Evolutionary conservation across 2,329 filamentous ascomycete species (phyloP).

Genomic region (Xylaria sp.): DNA sequence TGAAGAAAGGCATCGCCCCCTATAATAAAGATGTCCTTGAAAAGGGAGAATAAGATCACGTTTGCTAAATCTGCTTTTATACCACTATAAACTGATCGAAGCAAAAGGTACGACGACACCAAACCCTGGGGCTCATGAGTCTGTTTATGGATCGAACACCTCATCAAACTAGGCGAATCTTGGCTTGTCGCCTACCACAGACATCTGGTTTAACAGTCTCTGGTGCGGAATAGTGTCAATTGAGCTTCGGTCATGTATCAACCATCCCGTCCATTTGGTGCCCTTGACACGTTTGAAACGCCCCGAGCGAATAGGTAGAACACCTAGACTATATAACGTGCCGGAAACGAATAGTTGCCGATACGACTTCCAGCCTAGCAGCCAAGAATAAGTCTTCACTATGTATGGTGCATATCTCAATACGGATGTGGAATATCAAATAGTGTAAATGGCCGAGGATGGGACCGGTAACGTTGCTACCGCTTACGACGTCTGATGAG

Average conservation of each 20-base stretch:
- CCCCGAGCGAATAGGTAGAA: not conserved
- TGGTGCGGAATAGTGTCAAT: not conserved
- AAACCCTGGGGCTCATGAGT: not conserved
- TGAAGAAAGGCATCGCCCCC: constrained; percentile 79
- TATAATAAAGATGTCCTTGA: constrained; percentile 55
- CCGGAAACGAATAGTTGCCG: not conserved
- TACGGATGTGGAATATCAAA: not conserved
- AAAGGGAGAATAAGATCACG: not conserved
- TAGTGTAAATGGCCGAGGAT: not conserved
- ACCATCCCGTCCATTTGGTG: not conserved
- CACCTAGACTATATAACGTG: not conserved
- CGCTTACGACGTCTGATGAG: not conserved
- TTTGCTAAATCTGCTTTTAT: not conserved
- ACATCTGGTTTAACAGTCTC: not conserved
- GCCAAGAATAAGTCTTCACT: not conserved
- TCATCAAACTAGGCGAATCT: not conserved
- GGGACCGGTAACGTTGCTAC: not conserved
- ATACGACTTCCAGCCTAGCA: not conserved
- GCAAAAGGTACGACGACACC: not conserved
- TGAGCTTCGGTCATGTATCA: not conserved
- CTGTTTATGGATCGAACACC: no score
- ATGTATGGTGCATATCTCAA: not conserved
- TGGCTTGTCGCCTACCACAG: not conserved
- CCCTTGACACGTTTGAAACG: not conserved
- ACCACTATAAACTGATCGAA: not conserved